phyloP scores from a whole-genome alignment of 2,329 filamentous ascomycete genomes.

The Celoporthe dispersa region DNA sequence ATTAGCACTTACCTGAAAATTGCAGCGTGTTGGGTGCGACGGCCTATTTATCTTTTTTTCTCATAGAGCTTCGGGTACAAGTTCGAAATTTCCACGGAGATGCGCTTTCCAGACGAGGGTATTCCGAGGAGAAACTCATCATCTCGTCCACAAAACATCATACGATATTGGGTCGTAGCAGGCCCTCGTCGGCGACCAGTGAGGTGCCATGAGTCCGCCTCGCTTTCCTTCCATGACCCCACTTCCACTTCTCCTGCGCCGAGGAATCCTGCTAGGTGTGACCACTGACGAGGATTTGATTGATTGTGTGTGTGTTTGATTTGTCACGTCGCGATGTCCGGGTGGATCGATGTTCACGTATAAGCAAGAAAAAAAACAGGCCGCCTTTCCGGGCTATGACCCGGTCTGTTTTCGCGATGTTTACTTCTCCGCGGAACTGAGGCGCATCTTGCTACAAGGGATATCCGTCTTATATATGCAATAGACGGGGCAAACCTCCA shows the following conservation, averaged over 20 bases:
- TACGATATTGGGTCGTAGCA: neutral
- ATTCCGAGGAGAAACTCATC: neutral
- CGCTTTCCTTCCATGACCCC: neutral
- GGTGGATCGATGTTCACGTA: neutral
- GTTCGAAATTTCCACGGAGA: neutral
- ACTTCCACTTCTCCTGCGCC: neutral
- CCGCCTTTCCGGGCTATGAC: neutral
- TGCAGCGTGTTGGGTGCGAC: neutral
- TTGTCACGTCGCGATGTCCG: neutral
- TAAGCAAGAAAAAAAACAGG: neutral
- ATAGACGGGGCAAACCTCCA: neutral
- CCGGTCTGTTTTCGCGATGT: constrained; percentile 8
- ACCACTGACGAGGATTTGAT: neutral
- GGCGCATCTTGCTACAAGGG: neutral
- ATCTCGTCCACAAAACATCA: neutral
- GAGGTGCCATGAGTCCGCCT: neutral
- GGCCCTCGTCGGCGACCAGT: neutral
- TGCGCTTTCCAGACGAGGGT: neutral
- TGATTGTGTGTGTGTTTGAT: neutral
- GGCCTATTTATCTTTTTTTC: neutral
- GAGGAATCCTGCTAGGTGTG: neutral
- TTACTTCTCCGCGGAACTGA: constrained; percentile 1
- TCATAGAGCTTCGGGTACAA: neutral
- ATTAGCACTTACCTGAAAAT: neutral
- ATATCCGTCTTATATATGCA: neutral